A percentile compares a stretch with the other conserved stretches of the same genome.
Evolutionary conservation across 2,329 filamentous ascomycete species (phyloP).

Genomic region (Hirsutella minnesotensis): DNA sequence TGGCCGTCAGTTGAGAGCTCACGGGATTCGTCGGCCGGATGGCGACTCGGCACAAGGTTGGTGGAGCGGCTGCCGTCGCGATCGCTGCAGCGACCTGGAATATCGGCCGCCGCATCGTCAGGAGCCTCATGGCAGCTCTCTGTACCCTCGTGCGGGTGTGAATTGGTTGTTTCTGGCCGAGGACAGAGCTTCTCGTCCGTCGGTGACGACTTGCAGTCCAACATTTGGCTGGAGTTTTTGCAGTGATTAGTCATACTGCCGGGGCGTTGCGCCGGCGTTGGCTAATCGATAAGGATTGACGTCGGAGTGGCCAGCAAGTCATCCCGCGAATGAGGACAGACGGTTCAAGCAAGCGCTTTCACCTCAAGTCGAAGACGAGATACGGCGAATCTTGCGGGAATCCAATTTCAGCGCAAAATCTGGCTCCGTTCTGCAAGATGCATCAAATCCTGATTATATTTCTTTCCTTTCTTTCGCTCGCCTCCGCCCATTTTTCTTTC

Average conservation of each 20-base stretch:
- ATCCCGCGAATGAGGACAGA: too few relatives aligned
- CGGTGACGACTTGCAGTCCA: background rate
- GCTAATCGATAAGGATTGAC: constrained; percentile 2
- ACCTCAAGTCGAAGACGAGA: too few relatives aligned
- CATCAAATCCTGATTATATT: constrained; percentile 25
- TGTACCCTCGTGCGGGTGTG: constrained; percentile 7
- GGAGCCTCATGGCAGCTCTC: constrained; percentile 31
- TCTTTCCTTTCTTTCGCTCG: constrained; percentile 49
- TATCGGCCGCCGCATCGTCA: constrained; percentile 33
- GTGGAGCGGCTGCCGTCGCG: constrained; percentile 11
- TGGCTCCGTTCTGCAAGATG: constrained; percentile 20
- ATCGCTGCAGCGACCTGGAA: constrained; percentile 23
- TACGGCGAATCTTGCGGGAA: too few relatives aligned
- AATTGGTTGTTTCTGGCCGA: background rate
- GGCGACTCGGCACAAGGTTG: background rate
- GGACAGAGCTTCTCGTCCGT: background rate
- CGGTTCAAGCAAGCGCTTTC: too few relatives aligned
- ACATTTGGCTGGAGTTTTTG: constrained; percentile 1
- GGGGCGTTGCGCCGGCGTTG: background rate
- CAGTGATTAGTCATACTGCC: constrained; percentile 1
- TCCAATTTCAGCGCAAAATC: too few relatives aligned
- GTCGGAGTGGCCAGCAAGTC: background rate
- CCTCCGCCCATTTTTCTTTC: constrained; percentile 77
- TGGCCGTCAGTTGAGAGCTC: constrained; percentile 11
- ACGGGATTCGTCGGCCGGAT: constrained; percentile 9